Evolutionary conservation across 805 yeast species (phyloP).

Genomic region (Danielia oregonensis): DNA sequence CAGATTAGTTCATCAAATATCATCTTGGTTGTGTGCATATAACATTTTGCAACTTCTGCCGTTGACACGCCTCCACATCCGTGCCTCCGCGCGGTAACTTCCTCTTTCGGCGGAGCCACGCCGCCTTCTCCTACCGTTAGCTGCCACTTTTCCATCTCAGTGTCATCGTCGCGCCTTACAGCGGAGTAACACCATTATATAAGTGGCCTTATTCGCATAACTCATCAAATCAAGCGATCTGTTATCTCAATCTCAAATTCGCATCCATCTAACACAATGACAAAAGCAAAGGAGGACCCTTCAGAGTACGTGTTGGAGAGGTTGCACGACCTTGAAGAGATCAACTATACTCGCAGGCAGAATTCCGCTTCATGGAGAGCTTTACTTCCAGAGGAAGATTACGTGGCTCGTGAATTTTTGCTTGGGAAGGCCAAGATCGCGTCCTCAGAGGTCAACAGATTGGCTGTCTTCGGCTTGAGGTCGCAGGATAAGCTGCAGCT

Average conservation of each 20-base stretch:
- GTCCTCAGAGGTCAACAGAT: conserved; percentile 12
- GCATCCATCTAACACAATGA: background rate
- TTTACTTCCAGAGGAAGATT: conserved; percentile 28
- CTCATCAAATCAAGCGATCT: no score
- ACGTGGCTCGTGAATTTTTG: conserved; percentile 30
- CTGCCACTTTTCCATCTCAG: background rate
- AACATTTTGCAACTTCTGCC: no score
- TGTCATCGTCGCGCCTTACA: no score
- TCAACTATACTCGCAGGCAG: conserved; percentile 31
- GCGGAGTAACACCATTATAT: no score
- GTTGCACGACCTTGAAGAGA: conserved; percentile 20
- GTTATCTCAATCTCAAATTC: background rate
- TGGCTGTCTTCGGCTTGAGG: conserved; percentile 24
- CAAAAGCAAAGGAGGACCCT: conserved; percentile 2
- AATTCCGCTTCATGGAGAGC: conserved; percentile 37
- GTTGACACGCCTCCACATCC: no score
- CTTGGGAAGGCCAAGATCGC: conserved; percentile 24
- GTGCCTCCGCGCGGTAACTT: conserved; percentile 2
- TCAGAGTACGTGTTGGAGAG: conserved; percentile 13
- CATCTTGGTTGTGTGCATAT: no score
- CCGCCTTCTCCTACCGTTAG: conserved; percentile 1
- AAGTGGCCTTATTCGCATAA: no score
- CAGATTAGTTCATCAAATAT: no score
- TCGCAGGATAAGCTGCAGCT: conserved; percentile 17
- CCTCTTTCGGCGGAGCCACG: conserved; percentile 1